Evolutionary conservation across 768 basidiomycete species (phyloP).

Genomic region (Guyanaporus albipodus): DNA sequence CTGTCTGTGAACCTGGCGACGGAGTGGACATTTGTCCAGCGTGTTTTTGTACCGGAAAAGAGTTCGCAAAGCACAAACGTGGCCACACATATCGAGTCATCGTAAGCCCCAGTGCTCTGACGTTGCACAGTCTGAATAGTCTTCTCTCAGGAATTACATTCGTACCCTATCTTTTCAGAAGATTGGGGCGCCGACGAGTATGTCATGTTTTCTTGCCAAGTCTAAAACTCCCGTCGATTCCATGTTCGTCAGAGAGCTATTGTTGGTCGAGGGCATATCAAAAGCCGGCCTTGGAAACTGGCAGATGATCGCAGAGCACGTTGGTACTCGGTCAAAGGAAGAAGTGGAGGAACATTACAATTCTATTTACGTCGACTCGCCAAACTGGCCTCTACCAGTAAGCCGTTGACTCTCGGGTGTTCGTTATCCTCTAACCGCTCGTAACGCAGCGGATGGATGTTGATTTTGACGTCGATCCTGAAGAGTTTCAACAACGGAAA

Average conservation of each 20-base stretch:
- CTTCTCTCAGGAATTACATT: slow-evolving; percentile 76
- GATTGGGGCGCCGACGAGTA: slow-evolving; percentile 99
- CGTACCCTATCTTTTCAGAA: slow-evolving; percentile 90
- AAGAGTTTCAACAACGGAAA: slow-evolving; percentile 86
- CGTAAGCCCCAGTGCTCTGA: slow-evolving; percentile 39
- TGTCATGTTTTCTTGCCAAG: slow-evolving; percentile 25
- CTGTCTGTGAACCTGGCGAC: slow-evolving; percentile 63
- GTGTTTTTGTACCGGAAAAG: slow-evolving; percentile 91
- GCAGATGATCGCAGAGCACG: slow-evolving; percentile 92
- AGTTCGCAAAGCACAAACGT: slow-evolving; percentile 80
- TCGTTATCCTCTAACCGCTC: neutral
- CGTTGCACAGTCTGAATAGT: neutral
- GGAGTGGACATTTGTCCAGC: slow-evolving; percentile 91
- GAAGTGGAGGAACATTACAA: slow-evolving; percentile 92
- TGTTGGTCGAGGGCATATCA: slow-evolving; percentile 84
- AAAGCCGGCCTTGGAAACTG: slow-evolving; percentile 92
- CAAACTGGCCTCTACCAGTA: slow-evolving; percentile 79
- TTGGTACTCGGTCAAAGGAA: slow-evolving; percentile 91
- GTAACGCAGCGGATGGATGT: slow-evolving; percentile 40
- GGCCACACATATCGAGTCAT: slow-evolving; percentile 91
- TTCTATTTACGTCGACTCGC: slow-evolving; percentile 72
- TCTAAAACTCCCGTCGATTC: slow-evolving; percentile 1
- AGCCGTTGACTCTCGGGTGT: slow-evolving; percentile 25
- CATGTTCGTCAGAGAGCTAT: slow-evolving; percentile 61
- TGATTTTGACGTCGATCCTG: slow-evolving; percentile 67